These are phyloP conservation scores for Trichosporon faecale DNA, from an alignment of 1,284 basidiomycete species.

Conservation along the genomic window DNA sequence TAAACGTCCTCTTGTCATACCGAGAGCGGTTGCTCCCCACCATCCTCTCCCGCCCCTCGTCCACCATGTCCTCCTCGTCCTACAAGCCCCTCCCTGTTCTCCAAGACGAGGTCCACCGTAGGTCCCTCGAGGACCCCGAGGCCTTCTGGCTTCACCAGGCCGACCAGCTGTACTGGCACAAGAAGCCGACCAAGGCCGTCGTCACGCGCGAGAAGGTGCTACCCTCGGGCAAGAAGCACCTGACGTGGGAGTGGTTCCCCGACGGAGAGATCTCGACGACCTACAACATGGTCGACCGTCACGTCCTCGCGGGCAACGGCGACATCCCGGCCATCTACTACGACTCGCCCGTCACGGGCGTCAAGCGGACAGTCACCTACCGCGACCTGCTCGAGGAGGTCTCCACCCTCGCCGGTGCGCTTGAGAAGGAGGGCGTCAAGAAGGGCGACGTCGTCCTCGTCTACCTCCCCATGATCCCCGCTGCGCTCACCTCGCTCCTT, in stretches of 20 bases:
- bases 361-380: constrained; percentile 60
- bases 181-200: constrained; percentile 20
- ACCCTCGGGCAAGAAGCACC: constrained; percentile 19
- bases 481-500: constrained; percentile 60
- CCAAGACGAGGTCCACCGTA: constrained; percentile 25
- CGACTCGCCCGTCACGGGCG: constrained; percentile 26
- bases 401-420: constrained; percentile 79
- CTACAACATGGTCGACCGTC: constrained; percentile 29
- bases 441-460: constrained; percentile 79
- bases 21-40: background rate
- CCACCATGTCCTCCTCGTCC: constrained; percentile 2
- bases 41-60: background rate
- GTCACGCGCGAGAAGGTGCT: constrained; percentile 13
- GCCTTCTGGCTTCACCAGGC: constrained; percentile 27
- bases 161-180: constrained; percentile 28
- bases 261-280: constrained; percentile 27
- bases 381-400: constrained; percentile 81
- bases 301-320: constrained; percentile 25
- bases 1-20: background rate
- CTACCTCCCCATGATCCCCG: constrained; percentile 59
- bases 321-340: constrained; percentile 25
- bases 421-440: constrained; percentile 80
- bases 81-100: constrained; percentile 15
- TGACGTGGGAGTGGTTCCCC: constrained; percentile 29
- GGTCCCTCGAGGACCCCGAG: constrained; percentile 25